These are phyloP conservation scores for Starmerella asiatica DNA, from an alignment of 805 yeast genomes.

Conservation along the genomic window DNA sequence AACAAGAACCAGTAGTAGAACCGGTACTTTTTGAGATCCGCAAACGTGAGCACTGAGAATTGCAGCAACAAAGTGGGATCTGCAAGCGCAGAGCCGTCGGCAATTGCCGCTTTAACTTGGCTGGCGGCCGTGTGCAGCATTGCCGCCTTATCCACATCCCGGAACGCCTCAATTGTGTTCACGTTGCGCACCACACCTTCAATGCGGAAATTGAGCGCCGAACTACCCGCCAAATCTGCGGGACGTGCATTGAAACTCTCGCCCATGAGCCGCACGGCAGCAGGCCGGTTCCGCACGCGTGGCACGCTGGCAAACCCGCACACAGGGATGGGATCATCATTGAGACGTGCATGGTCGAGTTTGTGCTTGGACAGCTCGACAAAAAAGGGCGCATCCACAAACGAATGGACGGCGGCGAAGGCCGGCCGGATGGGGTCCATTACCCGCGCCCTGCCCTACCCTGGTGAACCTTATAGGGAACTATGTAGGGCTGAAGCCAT, in stretches of 20 bases:
- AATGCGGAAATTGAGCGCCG: slow-evolving; percentile 5
- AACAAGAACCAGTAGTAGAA: slow-evolving; percentile 83
- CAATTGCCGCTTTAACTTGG: slow-evolving; percentile 20
- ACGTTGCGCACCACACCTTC: slow-evolving; percentile 43
- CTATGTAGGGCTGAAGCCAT: no score
- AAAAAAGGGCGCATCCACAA: slow-evolving; percentile 80
- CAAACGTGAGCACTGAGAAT: slow-evolving; percentile 51
- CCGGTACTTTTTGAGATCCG: slow-evolving; percentile 79
- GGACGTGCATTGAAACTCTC: slow-evolving; percentile 25
- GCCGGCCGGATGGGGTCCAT: slow-evolving; percentile 1
- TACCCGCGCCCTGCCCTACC: not conserved
- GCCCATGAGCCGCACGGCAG: slow-evolving; percentile 24
- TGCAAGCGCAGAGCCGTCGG: slow-evolving; percentile 26
- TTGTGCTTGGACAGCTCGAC: slow-evolving; percentile 59
- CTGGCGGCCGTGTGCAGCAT: slow-evolving; percentile 37
- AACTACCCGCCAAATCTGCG: not conserved
- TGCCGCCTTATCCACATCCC: slow-evolving; percentile 45
- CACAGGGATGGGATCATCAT: slow-evolving; percentile 34
- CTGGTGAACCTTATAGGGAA: no score
- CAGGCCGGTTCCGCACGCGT: slow-evolving; percentile 24
- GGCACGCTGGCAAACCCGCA: slow-evolving; percentile 28
- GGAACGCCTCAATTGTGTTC: slow-evolving; percentile 81
- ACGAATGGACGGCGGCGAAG: slow-evolving; percentile 48
- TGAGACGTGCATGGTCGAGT: slow-evolving; percentile 57
- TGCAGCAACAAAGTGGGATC: slow-evolving; percentile 33